These are phyloP conservation scores for Metarhizium robertsii DNA, from an alignment of 2,329 filamentous ascomycete genomes.

Conservation along the genomic window DNA sequence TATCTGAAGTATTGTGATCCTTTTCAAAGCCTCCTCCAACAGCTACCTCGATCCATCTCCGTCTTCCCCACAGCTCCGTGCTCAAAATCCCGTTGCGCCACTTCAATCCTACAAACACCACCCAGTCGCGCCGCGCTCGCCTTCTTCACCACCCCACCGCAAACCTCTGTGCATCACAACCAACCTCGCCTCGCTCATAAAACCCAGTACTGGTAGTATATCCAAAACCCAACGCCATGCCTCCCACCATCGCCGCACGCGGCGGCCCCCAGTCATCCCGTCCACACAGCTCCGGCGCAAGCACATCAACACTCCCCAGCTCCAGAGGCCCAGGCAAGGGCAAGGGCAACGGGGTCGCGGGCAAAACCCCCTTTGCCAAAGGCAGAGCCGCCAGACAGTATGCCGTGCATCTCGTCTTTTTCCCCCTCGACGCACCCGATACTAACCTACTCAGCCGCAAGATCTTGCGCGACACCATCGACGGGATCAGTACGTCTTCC, in stretches of 20 bases:
- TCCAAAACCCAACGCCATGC: not conserved
- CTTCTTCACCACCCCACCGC: no score
- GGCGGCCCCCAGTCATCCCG: slow-evolving; percentile 1
- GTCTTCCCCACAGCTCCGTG: no score
- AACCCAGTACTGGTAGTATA: no score
- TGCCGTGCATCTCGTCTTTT: not conserved
- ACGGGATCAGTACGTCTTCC: slow-evolving; percentile 8
- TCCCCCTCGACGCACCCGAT: no score
- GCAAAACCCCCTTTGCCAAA: slow-evolving; percentile 3
- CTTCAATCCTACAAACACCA: no score
- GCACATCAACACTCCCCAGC: not conserved
- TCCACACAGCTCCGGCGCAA: not conserved
- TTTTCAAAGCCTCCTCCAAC: no score
- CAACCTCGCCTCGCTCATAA: no score
- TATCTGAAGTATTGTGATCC: no score
- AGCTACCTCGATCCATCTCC: no score
- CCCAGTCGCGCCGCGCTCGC: no score
- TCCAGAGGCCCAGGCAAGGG: not conserved
- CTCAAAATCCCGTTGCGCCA: no score
- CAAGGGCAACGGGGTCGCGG: not conserved
- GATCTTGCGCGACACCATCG: slow-evolving; percentile 10
- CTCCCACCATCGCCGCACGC: not conserved
- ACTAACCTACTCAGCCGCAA: slow-evolving; percentile 6
- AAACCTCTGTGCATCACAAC: no score
- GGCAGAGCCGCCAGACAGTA: slow-evolving; percentile 2